These are phyloP conservation scores for Mycena capillaripes DNA, from an alignment of 768 basidiomycete species.

Conservation along the genomic window DNA sequence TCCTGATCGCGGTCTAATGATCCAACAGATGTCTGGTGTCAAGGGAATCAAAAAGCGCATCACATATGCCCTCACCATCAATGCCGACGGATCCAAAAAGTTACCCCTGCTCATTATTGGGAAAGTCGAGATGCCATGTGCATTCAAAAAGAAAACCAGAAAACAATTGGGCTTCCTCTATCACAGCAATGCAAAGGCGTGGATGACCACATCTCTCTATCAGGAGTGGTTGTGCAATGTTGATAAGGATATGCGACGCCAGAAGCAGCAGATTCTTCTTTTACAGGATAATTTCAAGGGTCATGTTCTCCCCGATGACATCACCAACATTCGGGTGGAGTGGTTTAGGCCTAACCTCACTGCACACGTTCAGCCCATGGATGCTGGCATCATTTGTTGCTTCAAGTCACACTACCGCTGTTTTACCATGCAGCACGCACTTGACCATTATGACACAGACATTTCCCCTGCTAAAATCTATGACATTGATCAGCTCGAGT, in stretches of 20 bases:
- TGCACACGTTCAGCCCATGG: slow-evolving; percentile 41
- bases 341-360: slow-evolving; percentile 43
- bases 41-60: slow-evolving; percentile 37
- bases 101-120: slow-evolving; percentile 36
- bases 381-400: slow-evolving; percentile 42
- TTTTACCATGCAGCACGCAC: slow-evolving; percentile 36
- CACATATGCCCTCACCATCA: slow-evolving; percentile 37
- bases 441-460: slow-evolving; percentile 36
- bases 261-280: slow-evolving; percentile 39
- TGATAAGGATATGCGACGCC: slow-evolving; percentile 26
- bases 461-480: slow-evolving; percentile 39
- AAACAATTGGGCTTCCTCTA: slow-evolving; percentile 39
- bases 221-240: slow-evolving; percentile 37
- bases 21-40: slow-evolving; percentile 33
- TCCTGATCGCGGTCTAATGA: slow-evolving; percentile 35
- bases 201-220: slow-evolving; percentile 42
- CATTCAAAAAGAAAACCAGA: slow-evolving; percentile 38
- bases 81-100: slow-evolving; percentile 40
- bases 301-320: slow-evolving; percentile 27
- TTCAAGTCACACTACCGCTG: slow-evolving; percentile 43
- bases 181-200: slow-evolving; percentile 40
- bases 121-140: slow-evolving; percentile 30
- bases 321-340: slow-evolving; percentile 28
- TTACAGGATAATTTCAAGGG: slow-evolving; percentile 38
- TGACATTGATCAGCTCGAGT: slow-evolving; percentile 49